phyloP scores from a whole-genome alignment of 305 asterid genomes.

The Rubia occidens region DNA sequence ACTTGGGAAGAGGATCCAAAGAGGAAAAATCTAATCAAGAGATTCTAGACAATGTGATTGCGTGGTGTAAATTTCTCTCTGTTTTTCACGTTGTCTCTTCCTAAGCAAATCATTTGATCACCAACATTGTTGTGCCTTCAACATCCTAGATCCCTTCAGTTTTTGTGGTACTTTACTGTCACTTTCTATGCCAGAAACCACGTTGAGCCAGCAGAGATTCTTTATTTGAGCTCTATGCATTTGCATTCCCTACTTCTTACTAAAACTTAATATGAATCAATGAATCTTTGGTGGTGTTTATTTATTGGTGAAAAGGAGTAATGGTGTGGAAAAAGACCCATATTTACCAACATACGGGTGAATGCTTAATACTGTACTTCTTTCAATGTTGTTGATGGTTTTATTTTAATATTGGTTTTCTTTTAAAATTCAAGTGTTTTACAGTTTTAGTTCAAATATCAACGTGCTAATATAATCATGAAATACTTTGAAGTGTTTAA shows the following conservation, averaged over 20 bases:
- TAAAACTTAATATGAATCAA: neutral
- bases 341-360: neutral
- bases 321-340: neutral
- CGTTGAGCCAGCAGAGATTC: neutral
- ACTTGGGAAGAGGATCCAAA: neutral
- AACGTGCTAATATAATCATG: no score
- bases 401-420: no score
- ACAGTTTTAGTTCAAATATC: no score
- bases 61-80: slow-evolving; percentile 1
- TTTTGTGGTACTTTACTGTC: neutral
- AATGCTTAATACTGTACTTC: no score
- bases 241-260: neutral
- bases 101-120: neutral
- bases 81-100: neutral
- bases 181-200: neutral
- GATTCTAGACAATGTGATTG: neutral
- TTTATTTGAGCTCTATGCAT: neutral
- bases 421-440: no score
- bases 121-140: slow-evolving; percentile 4
- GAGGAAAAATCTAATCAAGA: neutral
- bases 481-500: no score
- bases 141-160: neutral
- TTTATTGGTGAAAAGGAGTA: neutral
- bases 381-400: no score
- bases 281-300: neutral